These are phyloP conservation scores for Fusarium poae DNA, from an alignment of 2,329 filamentous ascomycete species.

Conservation along the genomic window DNA sequence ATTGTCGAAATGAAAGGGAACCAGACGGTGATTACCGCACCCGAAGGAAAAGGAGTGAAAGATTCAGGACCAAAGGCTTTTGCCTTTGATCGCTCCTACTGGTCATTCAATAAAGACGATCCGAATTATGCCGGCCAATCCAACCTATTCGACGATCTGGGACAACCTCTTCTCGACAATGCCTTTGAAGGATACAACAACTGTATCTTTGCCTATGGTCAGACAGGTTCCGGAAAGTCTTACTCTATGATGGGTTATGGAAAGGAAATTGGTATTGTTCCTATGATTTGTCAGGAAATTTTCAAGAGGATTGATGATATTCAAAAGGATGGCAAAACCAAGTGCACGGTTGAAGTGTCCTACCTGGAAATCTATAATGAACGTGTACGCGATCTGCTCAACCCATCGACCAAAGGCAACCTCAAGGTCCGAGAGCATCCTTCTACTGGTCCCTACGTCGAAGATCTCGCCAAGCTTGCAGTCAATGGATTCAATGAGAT, in stretches of 20 bases:
- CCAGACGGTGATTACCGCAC: conserved; percentile 87
- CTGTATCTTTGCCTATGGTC: conserved; percentile 98
- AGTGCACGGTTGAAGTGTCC: conserved; percentile 96
- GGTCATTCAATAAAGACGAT: conserved; percentile 91
- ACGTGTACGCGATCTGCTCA: conserved; percentile 92
- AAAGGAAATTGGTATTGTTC: conserved; percentile 94
- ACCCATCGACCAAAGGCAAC: conserved; percentile 95
- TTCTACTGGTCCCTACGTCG: conserved; percentile 96
- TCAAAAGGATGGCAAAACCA: conserved; percentile 78
- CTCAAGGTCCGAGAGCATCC: conserved; percentile 98
- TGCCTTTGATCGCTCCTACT: conserved; percentile 97
- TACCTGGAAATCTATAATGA: conserved; percentile 99
- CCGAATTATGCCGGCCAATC: conserved; percentile 90
- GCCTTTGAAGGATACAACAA: conserved; percentile 99
- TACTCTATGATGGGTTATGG: conserved; percentile 99
- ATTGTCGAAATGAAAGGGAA: conserved; percentile 96
- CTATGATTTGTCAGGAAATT: conserved; percentile 97
- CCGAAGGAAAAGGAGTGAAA: conserved; percentile 77
- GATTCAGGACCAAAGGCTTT: conserved; percentile 84
- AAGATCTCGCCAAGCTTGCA: conserved; percentile 94
- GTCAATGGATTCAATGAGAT: conserved; percentile 96
- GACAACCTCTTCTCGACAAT: conserved; percentile 93
- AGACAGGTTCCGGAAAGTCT: conserved; percentile 98
- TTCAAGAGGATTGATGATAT: conserved; percentile 84
- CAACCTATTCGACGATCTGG: conserved; percentile 88